Evolutionary conservation across 2,329 filamentous ascomycete genomes (phyloP).

Genomic region (Ophiocordyceps australis): DNA sequence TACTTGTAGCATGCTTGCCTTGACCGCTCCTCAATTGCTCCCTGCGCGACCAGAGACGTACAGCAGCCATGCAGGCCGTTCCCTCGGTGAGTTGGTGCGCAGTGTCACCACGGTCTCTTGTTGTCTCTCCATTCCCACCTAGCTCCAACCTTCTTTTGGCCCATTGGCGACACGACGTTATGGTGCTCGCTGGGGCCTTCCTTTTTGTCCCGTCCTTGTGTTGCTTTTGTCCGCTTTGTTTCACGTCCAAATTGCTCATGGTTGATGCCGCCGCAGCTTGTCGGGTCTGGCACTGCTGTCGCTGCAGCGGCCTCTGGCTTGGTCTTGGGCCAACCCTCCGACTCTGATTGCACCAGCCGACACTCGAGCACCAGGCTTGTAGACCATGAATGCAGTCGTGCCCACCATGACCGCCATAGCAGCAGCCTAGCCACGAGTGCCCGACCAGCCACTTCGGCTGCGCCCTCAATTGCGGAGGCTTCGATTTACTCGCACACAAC

Average conservation of each 20-base stretch:
- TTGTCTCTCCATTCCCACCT: neutral
- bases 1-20: too few relatives aligned
- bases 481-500: too few relatives aligned
- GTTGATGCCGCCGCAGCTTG: conserved; percentile 24
- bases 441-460: conserved; percentile 25
- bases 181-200: neutral
- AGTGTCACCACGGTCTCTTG: conserved; percentile 1
- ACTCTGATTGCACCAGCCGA: too few relatives aligned
- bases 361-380: conserved; percentile 12
- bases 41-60: conserved; percentile 18
- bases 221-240: neutral
- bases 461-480: conserved; percentile 7
- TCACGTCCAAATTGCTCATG: too few relatives aligned
- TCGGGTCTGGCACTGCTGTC: conserved; percentile 42
- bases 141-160: neutral
- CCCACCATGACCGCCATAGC: too few relatives aligned
- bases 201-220: neutral
- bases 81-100: conserved; percentile 23
- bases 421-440: conserved; percentile 10
- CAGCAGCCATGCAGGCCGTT: conserved; percentile 33
- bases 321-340: conserved; percentile 34
- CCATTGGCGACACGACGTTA: too few relatives aligned
- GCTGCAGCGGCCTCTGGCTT: conserved; percentile 40
- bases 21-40: too few relatives aligned
- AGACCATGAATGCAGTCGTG: too few relatives aligned